A percentile compares a stretch with the other conserved stretches of the same genome.
Evolutionary conservation across 2,329 filamentous ascomycete genomes (phyloP).

Genomic region (Hypoxylon sp.): DNA sequence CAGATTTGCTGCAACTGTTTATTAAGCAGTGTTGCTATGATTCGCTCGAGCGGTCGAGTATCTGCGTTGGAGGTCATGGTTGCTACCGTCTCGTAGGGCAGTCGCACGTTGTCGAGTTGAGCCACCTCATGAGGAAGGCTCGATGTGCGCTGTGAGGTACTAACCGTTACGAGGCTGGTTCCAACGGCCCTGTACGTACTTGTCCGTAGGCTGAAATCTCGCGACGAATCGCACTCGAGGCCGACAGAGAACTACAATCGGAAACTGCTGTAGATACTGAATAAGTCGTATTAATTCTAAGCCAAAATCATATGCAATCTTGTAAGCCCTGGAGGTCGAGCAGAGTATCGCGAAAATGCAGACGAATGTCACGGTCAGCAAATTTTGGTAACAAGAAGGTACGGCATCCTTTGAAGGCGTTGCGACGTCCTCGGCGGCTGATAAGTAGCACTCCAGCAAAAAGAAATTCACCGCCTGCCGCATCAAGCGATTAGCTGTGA

Average conservation of each 20-base stretch:
- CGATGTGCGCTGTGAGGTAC: conserved; percentile 20
- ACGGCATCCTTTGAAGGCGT: conserved; percentile 11
- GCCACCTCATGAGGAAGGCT: conserved; percentile 52
- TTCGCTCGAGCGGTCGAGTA: conserved; percentile 61
- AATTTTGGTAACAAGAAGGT: conserved; percentile 23
- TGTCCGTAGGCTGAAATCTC: background rate
- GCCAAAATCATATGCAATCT: background rate
- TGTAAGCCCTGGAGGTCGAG: background rate
- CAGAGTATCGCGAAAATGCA: conserved; percentile 1
- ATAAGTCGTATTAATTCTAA: conserved; percentile 2
- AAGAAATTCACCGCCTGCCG: conserved; percentile 42
- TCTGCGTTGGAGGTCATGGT: conserved; percentile 56
- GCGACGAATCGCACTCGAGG: conserved; percentile 2
- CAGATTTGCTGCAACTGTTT: conserved; percentile 83
- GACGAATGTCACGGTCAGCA: background rate
- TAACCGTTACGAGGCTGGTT: conserved; percentile 17
- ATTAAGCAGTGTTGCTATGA: conserved; percentile 66
- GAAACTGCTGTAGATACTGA: background rate
- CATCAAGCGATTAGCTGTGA: conserved; percentile 24
- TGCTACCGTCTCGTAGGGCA: conserved; percentile 46
- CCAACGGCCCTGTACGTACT: background rate
- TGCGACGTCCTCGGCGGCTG: conserved; percentile 40
- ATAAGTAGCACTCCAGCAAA: conserved; percentile 30
- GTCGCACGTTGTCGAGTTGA: conserved; percentile 42
- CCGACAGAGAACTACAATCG: background rate